Evolutionary conservation across 2,329 filamentous ascomycete species (phyloP).

Genomic region (Aphanoascus verrucosus): DNA sequence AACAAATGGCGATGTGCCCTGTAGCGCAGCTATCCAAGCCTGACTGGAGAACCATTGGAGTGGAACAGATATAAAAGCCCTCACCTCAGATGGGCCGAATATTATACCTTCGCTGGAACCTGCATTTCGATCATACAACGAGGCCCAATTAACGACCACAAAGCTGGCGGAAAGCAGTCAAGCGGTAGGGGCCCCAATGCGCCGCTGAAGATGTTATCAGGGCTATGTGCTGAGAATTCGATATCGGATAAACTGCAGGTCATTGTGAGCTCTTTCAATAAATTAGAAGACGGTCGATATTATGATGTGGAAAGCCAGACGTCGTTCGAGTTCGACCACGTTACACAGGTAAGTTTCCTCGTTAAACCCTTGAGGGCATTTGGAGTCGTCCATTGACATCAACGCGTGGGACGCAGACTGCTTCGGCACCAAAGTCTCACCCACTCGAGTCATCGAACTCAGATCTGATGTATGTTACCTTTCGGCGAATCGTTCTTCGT

Average conservation of each 20-base stretch:
- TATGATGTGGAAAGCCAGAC: slow-evolving; percentile 81
- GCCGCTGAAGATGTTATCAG: neutral
- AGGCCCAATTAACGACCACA: slow-evolving; percentile 79
- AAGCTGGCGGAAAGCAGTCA: slow-evolving; percentile 82
- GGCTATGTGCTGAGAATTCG: neutral
- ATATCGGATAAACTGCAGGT: neutral
- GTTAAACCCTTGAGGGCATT: neutral
- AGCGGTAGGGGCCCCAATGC: slow-evolving; percentile 43
- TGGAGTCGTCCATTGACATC: neutral
- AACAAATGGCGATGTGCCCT: neutral
- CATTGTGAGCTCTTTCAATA: slow-evolving; percentile 79
- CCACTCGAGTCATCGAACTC: slow-evolving; percentile 63
- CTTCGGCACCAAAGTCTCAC: slow-evolving; percentile 70
- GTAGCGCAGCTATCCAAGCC: neutral
- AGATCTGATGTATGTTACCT: slow-evolving; percentile 60
- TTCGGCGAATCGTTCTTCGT: neutral
- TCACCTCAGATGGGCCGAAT: slow-evolving; percentile 59
- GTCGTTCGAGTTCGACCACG: slow-evolving; percentile 81
- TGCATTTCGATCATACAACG: slow-evolving; percentile 90
- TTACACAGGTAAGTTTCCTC: slow-evolving; percentile 52
- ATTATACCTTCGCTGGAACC: slow-evolving; percentile 63
- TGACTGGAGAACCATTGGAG: neutral
- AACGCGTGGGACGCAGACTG: slow-evolving; percentile 49
- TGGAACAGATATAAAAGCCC: slow-evolving; percentile 69
- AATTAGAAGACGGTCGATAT: slow-evolving; percentile 69